These are phyloP conservation scores for Hebeloma cylindrosporum DNA, from an alignment of 768 basidiomycete genomes.

Conservation along the genomic window DNA sequence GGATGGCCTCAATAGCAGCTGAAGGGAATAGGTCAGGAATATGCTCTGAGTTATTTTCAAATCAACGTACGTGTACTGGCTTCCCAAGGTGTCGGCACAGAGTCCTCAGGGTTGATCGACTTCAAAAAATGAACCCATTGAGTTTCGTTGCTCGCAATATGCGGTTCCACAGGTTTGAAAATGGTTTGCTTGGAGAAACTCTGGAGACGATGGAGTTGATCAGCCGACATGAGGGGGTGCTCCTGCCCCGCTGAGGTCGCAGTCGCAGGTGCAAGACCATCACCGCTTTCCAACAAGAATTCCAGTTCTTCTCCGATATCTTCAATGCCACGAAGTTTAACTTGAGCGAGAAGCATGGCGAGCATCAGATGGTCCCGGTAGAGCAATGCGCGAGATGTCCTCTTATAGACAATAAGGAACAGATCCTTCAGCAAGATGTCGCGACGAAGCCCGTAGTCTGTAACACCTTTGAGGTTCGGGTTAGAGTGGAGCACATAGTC, in stretches of 20 bases:
- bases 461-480: slow-evolving; percentile 79
- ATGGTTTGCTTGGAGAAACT: slow-evolving; percentile 68
- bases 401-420: slow-evolving; percentile 83
- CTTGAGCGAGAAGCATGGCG: slow-evolving; percentile 85
- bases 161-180: slow-evolving; percentile 74
- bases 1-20: slow-evolving; percentile 76
- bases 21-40: slow-evolving; percentile 8
- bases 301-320: slow-evolving; percentile 86
- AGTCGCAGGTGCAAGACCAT: slow-evolving; percentile 47
- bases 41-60: slow-evolving; percentile 13
- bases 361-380: slow-evolving; percentile 91
- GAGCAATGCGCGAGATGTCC: slow-evolving; percentile 88
- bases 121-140: slow-evolving; percentile 75
- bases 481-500: slow-evolving; percentile 92
- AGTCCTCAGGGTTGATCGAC: slow-evolving; percentile 62
- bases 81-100: slow-evolving; percentile 79
- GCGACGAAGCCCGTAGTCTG: slow-evolving; percentile 71
- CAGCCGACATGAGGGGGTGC: slow-evolving; percentile 55
- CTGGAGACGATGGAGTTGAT: slow-evolving; percentile 69
- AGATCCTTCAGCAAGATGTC: slow-evolving; percentile 84
- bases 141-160: slow-evolving; percentile 59
- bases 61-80: slow-evolving; percentile 66
- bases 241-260: slow-evolving; percentile 35
- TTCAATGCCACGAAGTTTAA: slow-evolving; percentile 78
- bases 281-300: slow-evolving; percentile 88